Evolutionary conservation across 108 stramenopile species (phyloP), one percentile per base, ranked within the genome.

Genomic region (Skeletonema menzelii): DNA sequence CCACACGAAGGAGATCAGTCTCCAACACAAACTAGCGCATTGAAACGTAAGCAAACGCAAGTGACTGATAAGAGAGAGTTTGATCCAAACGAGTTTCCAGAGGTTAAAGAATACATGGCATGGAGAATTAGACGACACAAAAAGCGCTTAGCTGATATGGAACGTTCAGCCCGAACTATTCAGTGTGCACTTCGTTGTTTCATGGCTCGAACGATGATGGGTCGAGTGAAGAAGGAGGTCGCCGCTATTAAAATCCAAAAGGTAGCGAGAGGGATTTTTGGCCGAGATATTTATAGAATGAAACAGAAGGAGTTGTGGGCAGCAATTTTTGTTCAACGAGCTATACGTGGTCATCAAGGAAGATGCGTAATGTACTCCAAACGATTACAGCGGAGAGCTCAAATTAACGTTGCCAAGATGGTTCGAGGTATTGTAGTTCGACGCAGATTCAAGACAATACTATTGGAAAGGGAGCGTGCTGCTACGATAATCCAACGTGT

Each of bases 101-200:
- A 94, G 79, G 87, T 92, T 1, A 76, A 86, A 17, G 95, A 96
- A 74, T 94, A 91, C 86, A 96, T 96, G 95, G 65, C 70, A 8
- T 96, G 95, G 95, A 83, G 95, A 32, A 68, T 96, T 31, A 82
- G 77, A 66, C 73, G 95, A 12, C 94, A 96, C 60, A 85, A 84
- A 59, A 93, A 91, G 80, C 83, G 92, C 8, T 77, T 93, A 40
- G 71, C 75, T 14, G 72, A 82, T 15, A 63, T 96, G 13, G 88
- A 92, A 32, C 61, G 58, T 5, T 87, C 89, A 7, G 93, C 91
- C 15, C 28, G 28, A 12, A 49, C 79, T 7, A 87, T 96, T 19
- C 93, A 96, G 65, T 63, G 72, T 30, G 83, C 84, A 22, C 73
- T 89, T 12, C 84, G 92, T 37, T 76, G 71, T 53, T 86, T 72